Evolutionary conservation across 768 basidiomycete species (phyloP).

Genomic region (Pleurotus tuoliensis): DNA sequence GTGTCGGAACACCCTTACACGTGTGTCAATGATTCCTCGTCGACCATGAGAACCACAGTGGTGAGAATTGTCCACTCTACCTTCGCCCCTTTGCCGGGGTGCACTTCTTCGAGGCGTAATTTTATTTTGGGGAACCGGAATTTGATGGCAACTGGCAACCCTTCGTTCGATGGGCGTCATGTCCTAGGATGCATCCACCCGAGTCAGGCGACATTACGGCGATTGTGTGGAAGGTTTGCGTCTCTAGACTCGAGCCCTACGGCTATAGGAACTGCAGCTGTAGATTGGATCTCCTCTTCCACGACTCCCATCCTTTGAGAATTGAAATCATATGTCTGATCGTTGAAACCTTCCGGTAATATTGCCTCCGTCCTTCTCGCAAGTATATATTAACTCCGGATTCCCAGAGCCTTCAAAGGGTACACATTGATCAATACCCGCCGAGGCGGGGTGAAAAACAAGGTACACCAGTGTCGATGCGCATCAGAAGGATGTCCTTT

Average conservation of each 20-base stretch:
- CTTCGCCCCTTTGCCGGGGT: too few relatives aligned
- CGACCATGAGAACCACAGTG: too few relatives aligned
- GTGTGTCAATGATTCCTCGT: too few relatives aligned
- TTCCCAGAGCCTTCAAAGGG: background rate
- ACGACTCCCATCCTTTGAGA: too few relatives aligned
- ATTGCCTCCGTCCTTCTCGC: background rate
- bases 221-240: slow-evolving; percentile 4
- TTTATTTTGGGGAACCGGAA: too few relatives aligned
- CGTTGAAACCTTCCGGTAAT: background rate
- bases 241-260: background rate
- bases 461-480: background rate
- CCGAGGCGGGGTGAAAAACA: slow-evolving; percentile 2
- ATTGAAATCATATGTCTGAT: background rate
- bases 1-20: too few relatives aligned
- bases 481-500: background rate
- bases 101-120: too few relatives aligned
- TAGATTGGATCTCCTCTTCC: background rate
- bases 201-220: slow-evolving; percentile 1
- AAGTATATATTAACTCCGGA: background rate
- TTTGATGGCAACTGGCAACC: background rate
- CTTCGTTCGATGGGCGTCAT: background rate
- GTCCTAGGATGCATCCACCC: background rate
- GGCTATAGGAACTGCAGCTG: background rate
- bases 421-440: background rate
- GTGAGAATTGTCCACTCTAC: too few relatives aligned